Evolutionary conservation across 164 flowering plant genomes (phyloP).

Genomic region (Stephania yunnanensis): DNA sequence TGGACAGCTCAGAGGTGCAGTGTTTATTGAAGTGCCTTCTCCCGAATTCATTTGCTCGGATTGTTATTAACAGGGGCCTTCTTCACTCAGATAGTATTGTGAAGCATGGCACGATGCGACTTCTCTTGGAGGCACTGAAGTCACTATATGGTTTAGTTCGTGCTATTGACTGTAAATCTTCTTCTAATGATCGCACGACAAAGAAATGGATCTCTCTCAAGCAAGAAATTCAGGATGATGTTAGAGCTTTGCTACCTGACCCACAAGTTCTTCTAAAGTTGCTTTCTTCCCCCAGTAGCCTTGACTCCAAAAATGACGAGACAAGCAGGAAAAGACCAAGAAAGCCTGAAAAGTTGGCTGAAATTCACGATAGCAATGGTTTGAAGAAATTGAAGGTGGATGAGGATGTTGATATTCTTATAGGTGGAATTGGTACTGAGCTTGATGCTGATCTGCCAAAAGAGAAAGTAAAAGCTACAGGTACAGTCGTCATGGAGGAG

Average conservation of each 20-base stretch:
- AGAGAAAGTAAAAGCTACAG: conserved; percentile 24
- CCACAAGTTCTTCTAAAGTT: conserved; percentile 69
- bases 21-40: conserved; percentile 56
- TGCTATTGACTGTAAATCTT: conserved; percentile 26
- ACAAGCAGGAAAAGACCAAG: conserved; percentile 39
- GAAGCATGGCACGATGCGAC: conserved; percentile 70
- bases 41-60: conserved; percentile 64
- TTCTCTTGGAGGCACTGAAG: conserved; percentile 70
- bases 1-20: conserved; percentile 42
- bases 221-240: conserved; percentile 60
- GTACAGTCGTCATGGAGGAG: conserved; percentile 21
- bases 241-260: conserved; percentile 65
- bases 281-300: conserved; percentile 41
- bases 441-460: conserved; percentile 17
- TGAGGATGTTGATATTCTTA: conserved; percentile 58
- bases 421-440: conserved; percentile 44
- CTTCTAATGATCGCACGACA: conserved; percentile 13
- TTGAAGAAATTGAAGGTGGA: conserved; percentile 41
- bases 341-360: conserved; percentile 22
- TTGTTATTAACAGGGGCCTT: conserved; percentile 71
- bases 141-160: conserved; percentile 46
- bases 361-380: conserved; percentile 10
- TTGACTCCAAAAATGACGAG: conserved; percentile 22
- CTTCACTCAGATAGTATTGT: conserved; percentile 65
- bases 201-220: conserved; percentile 42